Base-by-base conservation (phyloP, 2,329 filamentous ascomycete species). In the Penicillium oxalicum region DNA sequence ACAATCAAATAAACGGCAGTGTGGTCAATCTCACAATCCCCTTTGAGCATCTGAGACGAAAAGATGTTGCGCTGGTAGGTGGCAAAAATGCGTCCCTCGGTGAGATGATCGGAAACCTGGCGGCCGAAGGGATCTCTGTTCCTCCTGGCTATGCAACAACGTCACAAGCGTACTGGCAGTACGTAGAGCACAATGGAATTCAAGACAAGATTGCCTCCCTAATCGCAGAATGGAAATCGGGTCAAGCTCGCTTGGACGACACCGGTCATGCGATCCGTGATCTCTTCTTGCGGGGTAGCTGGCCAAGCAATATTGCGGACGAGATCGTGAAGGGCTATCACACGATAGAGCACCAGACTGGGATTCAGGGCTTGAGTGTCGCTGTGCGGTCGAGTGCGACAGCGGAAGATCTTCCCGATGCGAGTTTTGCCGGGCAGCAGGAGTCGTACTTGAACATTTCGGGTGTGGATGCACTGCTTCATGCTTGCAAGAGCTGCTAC, bases 11-110 rank as follows among this genome's bases (percentile, higher is more conserved):
- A 3, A 11, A 32, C 29, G 29, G 29, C 29, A 7, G 11, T 11
- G 29, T 32, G 2, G 29, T 2, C 29, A 7, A 11, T 32, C 29
- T 32, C 29, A 32, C 29, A 32, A 32, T 32, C 4, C 29, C 29
- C 7, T 32, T 32, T 11, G 29, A 32, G 29, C 29, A 32, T 32
- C 29, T 32, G 29, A 32, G 29, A 32, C 42, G 33, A 13, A 11
- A 13, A 8, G 63, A 65, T 56, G 63, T 55, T 18, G 53, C 51
- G 27, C 40, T 65, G 6, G 68, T 70, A 5, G 68, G 68, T 12
- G 67, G 68, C 6, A 71, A 70, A 54, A 71, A 70, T 44, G 63
- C 67, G 9, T 71, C 68, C 2, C 51, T 70, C 18, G 68, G 68
- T 3, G 68, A 70, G 52, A 70, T 70, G 65, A 68, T 71, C 45